Percentiles rank a stretch among this genome's conserved stretches.
Evolutionary conservation across 352 stramenopile species (phyloP).

Genomic region (Globisporangium ultimum): DNA sequence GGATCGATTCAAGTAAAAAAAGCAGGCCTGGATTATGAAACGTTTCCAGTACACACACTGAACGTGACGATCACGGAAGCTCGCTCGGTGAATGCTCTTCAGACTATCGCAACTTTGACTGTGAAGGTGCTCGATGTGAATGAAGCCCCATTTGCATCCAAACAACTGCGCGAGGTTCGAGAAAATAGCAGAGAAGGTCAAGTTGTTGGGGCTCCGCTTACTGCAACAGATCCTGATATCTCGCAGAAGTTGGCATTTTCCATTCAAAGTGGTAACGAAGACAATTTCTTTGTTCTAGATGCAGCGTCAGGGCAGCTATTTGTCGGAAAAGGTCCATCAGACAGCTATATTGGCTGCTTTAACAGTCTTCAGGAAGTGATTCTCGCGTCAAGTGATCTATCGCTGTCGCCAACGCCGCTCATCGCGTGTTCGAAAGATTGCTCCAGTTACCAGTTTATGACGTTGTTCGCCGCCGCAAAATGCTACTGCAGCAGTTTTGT

Average conservation of each 20-base stretch:
- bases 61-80: constrained; percentile 6
- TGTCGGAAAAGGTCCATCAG: constrained; percentile 4
- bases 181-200: constrained; percentile 22
- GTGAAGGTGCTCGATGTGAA: constrained; percentile 23
- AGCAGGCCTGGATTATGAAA: constrained; percentile 8
- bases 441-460: constrained; percentile 23
- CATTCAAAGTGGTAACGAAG: constrained; percentile 6
- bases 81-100: neutral
- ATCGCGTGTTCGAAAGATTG: constrained; percentile 2
- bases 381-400: neutral
- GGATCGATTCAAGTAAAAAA: constrained; percentile 3
- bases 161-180: constrained; percentile 17
- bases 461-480: constrained; percentile 11
- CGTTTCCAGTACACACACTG: neutral
- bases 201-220: constrained; percentile 11
- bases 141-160: constrained; percentile 17
- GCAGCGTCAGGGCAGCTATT: constrained; percentile 2
- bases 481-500: constrained; percentile 23
- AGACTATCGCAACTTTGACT: neutral
- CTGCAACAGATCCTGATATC: constrained; percentile 3
- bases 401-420: neutral
- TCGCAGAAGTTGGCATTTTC: constrained; percentile 6
- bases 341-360: constrained; percentile 10
- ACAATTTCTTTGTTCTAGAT: constrained; percentile 5
- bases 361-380: neutral